These are phyloP conservation scores for Aspergillus jensenii DNA, from an alignment of 2,329 filamentous ascomycete species.

Conservation along the genomic window DNA sequence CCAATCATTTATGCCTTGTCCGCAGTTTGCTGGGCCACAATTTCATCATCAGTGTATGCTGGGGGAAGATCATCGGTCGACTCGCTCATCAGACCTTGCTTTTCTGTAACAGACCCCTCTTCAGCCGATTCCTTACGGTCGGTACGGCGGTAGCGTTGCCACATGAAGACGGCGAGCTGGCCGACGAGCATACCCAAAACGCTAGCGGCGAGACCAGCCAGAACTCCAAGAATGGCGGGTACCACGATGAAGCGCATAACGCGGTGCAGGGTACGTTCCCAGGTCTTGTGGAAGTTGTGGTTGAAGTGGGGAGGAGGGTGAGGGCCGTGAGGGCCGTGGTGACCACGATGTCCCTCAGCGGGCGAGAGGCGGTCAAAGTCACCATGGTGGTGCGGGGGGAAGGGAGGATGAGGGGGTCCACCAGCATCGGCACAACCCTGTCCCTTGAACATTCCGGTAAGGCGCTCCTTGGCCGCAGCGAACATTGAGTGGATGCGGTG, in stretches of 20 bases:
- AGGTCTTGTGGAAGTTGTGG: constrained; percentile 33
- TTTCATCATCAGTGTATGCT: constrained; percentile 36
- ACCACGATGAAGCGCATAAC: constrained; percentile 46
- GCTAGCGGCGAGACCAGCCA: constrained; percentile 46
- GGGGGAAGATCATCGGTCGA: constrained; percentile 34
- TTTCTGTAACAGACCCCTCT: constrained; percentile 41
- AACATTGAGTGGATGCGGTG: constrained; percentile 42
- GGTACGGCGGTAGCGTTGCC: constrained; percentile 41
- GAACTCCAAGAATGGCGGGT: constrained; percentile 46
- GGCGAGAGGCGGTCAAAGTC: constrained; percentile 6
- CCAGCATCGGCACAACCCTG: constrained; percentile 31
- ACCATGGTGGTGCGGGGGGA: not conserved
- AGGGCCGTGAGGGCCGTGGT: constrained; percentile 3
- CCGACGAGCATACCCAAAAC: constrained; percentile 50
- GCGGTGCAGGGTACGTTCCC: constrained; percentile 40
- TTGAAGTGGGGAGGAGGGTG: constrained; percentile 26
- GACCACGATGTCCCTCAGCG: constrained; percentile 11
- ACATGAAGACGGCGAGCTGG: constrained; percentile 46
- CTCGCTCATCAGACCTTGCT: constrained; percentile 41
- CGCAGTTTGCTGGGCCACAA: constrained; percentile 22
- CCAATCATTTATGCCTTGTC: constrained; percentile 31
- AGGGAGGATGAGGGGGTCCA: constrained; percentile 10
- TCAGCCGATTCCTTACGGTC: constrained; percentile 30
- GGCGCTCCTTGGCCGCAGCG: constrained; percentile 36
- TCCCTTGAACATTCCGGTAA: constrained; percentile 27